Evolutionary conservation across 2,329 filamentous ascomycete species (phyloP).

Genomic region (Fusarium coffeatum): DNA sequence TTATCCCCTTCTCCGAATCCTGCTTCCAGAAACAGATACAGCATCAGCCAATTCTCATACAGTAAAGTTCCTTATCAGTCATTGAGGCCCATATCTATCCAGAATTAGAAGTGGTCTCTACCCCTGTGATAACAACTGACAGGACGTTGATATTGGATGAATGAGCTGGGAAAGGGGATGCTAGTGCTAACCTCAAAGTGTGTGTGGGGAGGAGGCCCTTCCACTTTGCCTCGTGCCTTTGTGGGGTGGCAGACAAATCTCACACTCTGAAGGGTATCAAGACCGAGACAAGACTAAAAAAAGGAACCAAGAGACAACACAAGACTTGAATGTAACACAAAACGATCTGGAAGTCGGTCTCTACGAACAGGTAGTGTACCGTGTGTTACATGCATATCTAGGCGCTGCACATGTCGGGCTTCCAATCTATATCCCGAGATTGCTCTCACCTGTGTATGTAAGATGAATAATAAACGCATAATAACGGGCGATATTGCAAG

Average conservation of each 20-base stretch:
- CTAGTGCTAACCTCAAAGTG: slow-evolving; percentile 11
- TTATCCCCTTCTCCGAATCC: not conserved
- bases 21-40: not conserved
- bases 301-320: slow-evolving; percentile 11
- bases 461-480: slow-evolving; percentile 11
- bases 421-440: slow-evolving; percentile 14
- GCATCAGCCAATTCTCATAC: not conserved
- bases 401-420: slow-evolving; percentile 1
- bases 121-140: not conserved
- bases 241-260: slow-evolving; percentile 32
- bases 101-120: not conserved
- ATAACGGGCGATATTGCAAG: not conserved
- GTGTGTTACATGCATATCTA: not conserved
- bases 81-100: not conserved
- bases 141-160: not conserved
- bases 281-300: slow-evolving; percentile 38
- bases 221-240: slow-evolving; percentile 29
- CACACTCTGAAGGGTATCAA: slow-evolving; percentile 37
- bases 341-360: slow-evolving; percentile 6
- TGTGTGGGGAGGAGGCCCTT: slow-evolving; percentile 19
- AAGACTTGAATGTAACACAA: slow-evolving; percentile 5
- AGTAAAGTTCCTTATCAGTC: not conserved
- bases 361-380: not conserved
- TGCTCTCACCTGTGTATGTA: slow-evolving; percentile 7
- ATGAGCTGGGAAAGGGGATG: slow-evolving; percentile 24